Conservation (phyloP, 805 yeast species). For the Ogataea paradorogensis region DNA sequence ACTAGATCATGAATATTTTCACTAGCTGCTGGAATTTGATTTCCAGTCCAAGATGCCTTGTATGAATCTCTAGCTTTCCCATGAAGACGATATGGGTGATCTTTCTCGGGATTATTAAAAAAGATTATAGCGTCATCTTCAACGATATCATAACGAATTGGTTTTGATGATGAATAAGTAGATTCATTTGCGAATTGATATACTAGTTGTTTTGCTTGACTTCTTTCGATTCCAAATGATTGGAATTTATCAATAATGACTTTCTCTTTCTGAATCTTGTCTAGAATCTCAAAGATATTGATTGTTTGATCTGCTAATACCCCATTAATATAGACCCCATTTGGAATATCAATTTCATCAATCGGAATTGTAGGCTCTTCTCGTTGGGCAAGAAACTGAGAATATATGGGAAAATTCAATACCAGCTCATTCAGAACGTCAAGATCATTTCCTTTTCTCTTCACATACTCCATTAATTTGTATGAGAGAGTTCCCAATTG, state of each 20-base stretch:
- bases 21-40: conserved; percentile 63
- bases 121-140: conserved; percentile 46
- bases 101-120: conserved; percentile 74
- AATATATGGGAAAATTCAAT: conserved; percentile 55
- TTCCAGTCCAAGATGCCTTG: conserved; percentile 41
- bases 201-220: conserved; percentile 37
- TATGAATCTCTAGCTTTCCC: conserved; percentile 47
- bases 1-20: conserved; percentile 77
- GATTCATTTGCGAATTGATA: conserved; percentile 36
- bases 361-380: conserved; percentile 8
- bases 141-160: background rate
- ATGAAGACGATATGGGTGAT: conserved; percentile 48
- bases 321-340: conserved; percentile 70
- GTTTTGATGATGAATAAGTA: conserved; percentile 13
- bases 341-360: conserved; percentile 15
- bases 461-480: conserved; percentile 41
- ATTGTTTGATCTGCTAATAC: conserved; percentile 47
- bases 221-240: conserved; percentile 23
- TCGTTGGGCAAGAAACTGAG: conserved; percentile 36
- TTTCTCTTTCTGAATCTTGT: conserved; percentile 38
- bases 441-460: conserved; percentile 32
- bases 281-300: conserved; percentile 41
- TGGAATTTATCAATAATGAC: conserved; percentile 14
- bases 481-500: conserved; percentile 38
- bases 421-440: conserved; percentile 39